These are phyloP conservation scores for Isoetes taiwanensis DNA, from an alignment of 75 land plant genomes.

Conservation along the genomic window DNA sequence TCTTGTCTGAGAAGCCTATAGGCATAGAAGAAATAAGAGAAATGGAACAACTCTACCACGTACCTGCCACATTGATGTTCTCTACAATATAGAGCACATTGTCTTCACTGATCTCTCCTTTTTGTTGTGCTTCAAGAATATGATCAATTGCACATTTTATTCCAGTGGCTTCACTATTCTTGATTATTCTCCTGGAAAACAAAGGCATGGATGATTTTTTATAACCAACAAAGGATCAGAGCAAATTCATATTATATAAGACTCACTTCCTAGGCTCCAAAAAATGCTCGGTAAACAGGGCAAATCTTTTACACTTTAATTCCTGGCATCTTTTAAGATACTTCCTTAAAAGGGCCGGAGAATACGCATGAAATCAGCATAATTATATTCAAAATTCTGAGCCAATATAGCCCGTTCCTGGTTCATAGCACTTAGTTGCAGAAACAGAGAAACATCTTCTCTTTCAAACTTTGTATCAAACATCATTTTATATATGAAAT, in stretches of 20 bases:
- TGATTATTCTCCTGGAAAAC: neutral
- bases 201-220: too few relatives aligned
- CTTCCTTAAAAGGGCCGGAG: constrained; percentile 65
- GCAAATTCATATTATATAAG: too few relatives aligned
- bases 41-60: too few relatives aligned
- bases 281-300: constrained; percentile 58
- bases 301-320: constrained; percentile 39
- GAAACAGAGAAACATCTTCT: constrained; percentile 56
- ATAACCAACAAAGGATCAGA: too few relatives aligned
- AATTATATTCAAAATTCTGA: constrained; percentile 90
- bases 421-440: constrained; percentile 40
- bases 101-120: constrained; percentile 73
- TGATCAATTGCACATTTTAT: constrained; percentile 74
- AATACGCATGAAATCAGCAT: constrained; percentile 82
- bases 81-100: constrained; percentile 85
- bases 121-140: constrained; percentile 54
- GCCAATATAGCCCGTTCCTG: constrained; percentile 56
- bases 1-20: too few relatives aligned
- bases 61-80: constrained; percentile 92
- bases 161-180: neutral
- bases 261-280: constrained; percentile 53
- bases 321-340: constrained; percentile 59
- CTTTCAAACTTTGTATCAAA: constrained; percentile 57
- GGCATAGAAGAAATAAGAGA: too few relatives aligned
- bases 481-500: constrained; percentile 72